Base-by-base conservation (phyloP, 106 monocot species). In the Dactylorhiza incarnata region DNA sequence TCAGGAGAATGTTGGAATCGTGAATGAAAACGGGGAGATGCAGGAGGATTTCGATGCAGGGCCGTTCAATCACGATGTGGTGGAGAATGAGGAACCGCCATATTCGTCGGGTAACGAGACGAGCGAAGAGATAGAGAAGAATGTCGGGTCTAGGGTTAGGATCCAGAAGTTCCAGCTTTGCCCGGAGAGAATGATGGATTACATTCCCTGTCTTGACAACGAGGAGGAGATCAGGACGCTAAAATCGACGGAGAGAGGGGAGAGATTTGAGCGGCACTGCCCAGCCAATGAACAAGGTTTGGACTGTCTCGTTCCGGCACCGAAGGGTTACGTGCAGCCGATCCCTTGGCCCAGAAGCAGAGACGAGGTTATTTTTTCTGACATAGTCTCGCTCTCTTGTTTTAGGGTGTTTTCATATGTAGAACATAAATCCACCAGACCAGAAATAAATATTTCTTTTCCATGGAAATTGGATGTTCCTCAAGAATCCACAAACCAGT, bases 141-240 rank as follows among this genome's bases (percentile, higher is more conserved):
- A n/a, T 44, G 76, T 7, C 14, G 78, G 69, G 70, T 70, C 45
- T 59, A 49, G 72, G 73, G 75, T 53, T 45, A 80, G 67, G 58
- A 76, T 99, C 52, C 68, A 65, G 72, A 91, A 73, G 84, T 97
- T 87, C 67, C 23, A 45, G 62, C 11, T 85, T n/a, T 99, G 97
- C 74, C 86, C 82, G 26, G 74, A 71, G 81, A 83, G 84, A 14
- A 87, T 87, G 93, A 83, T 78, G 75, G 97, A 99, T 81, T 94
- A 91, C 66, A 88, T 99, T 45, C 97, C 97, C 25, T 99, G 97
- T 66, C 59, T 99, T 86, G 97, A 94, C 61, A 99, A 99, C 53
- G 83, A 63, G 56, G 91, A 89, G 76, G 89, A 70, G 72, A 89
- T 91, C 48, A 74, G 44, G 72, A 83, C 65, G 78, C 76, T 99